phyloP scores from a whole-genome alignment of 805 yeast genomes.

The Wickerhamomyces rabaulensis region DNA sequence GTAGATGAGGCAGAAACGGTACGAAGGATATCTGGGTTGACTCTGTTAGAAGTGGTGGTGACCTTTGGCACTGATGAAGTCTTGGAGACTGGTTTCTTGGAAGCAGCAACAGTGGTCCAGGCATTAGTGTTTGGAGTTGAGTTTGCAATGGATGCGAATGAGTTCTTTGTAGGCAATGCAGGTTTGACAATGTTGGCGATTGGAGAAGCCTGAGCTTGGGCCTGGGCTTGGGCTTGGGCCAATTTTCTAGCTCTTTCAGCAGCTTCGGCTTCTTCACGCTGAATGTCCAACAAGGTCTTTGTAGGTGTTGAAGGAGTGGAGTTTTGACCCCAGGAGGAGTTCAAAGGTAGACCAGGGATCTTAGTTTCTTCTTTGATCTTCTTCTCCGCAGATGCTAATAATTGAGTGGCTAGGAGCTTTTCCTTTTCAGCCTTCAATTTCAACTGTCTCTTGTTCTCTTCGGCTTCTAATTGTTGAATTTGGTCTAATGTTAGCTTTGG shows the following conservation, averaged over 20 bases:
- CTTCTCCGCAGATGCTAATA: slow-evolving; percentile 15
- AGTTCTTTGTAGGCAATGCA: slow-evolving; percentile 5
- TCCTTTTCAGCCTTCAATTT: slow-evolving; percentile 29
- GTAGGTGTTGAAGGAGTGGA: slow-evolving; percentile 28
- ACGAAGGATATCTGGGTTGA: slow-evolving; percentile 32
- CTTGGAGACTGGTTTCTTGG: slow-evolving; percentile 7
- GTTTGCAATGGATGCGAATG: slow-evolving; percentile 17
- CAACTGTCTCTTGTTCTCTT: slow-evolving; percentile 37
- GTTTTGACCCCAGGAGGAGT: slow-evolving; percentile 35
- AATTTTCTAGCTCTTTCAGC: slow-evolving; percentile 13
- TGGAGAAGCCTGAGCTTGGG: background rate
- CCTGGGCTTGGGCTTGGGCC: slow-evolving; percentile 20
- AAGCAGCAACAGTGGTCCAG: slow-evolving; percentile 36
- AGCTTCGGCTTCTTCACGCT: slow-evolving; percentile 47
- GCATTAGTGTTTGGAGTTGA: slow-evolving; percentile 13
- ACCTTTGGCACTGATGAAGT: slow-evolving; percentile 6
- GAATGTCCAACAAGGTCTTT: slow-evolving; percentile 57
- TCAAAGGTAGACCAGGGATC: slow-evolving; percentile 24
- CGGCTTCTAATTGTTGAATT: slow-evolving; percentile 43
- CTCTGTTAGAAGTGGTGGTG: slow-evolving; percentile 12
- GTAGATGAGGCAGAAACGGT: slow-evolving; percentile 29
- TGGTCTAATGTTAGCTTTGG: slow-evolving; percentile 45
- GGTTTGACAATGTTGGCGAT: slow-evolving; percentile 9
- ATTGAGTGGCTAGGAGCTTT: slow-evolving; percentile 16
- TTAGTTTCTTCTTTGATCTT: slow-evolving; percentile 13